These are phyloP conservation scores for Jamesozyma jinghongensis DNA, from an alignment of 805 yeast genomes.

Conservation along the genomic window DNA sequence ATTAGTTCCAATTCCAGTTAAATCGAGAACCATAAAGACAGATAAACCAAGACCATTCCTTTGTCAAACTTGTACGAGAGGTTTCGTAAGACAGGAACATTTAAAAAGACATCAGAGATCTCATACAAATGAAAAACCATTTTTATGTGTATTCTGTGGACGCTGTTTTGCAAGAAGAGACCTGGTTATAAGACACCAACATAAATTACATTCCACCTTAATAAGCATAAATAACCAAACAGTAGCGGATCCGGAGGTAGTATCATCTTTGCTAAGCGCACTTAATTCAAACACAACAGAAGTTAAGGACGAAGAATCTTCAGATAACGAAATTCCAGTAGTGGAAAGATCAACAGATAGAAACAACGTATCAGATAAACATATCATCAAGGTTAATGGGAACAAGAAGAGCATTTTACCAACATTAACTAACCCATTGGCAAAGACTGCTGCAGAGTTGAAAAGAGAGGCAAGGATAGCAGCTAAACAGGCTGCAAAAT, in stretches of 20 bases:
- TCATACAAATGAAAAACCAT: constrained; percentile 94
- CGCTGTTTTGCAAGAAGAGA: constrained; percentile 89
- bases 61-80: constrained; percentile 83
- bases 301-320: no score
- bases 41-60: constrained; percentile 91
- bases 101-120: constrained; percentile 88
- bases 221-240: constrained; percentile 23
- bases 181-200: constrained; percentile 84
- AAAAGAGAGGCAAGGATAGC: constrained; percentile 22
- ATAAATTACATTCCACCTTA: constrained; percentile 64
- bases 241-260: background rate
- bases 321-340: constrained; percentile 1
- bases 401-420: constrained; percentile 34
- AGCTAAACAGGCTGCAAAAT: constrained; percentile 5
- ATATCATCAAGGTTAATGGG: constrained; percentile 33
- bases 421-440: constrained; percentile 25
- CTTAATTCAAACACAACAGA: background rate
- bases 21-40: constrained; percentile 72
- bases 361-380: constrained; percentile 16
- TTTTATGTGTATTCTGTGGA: constrained; percentile 93
- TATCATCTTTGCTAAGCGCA: no score
- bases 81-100: constrained; percentile 92
- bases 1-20: constrained; percentile 66
- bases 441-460: constrained; percentile 26
- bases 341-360: constrained; percentile 4